Conservation (phyloP, 1,284 basidiomycete genomes). For the Macrocystidia cucumis region DNA sequence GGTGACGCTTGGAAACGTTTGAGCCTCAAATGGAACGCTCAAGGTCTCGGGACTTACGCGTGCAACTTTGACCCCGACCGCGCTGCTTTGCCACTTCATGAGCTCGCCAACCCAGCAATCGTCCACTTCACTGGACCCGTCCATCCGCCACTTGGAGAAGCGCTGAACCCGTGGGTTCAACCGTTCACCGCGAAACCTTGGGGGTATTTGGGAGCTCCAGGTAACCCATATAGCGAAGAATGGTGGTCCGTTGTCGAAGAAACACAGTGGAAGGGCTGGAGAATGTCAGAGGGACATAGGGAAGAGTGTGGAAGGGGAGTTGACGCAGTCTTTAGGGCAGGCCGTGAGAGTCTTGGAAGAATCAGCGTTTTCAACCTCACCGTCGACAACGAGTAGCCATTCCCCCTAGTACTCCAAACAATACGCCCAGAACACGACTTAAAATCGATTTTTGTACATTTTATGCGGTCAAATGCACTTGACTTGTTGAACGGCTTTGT, state of each 20-base stretch:
- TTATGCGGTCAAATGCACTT: too few species aligned
- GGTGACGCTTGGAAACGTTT: conserved; percentile 30
- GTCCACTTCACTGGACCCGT: conserved; percentile 55
- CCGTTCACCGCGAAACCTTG: conserved; percentile 50
- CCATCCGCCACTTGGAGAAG: conserved; percentile 33
- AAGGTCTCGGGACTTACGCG: conserved; percentile 50
- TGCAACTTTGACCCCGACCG: conserved; percentile 25
- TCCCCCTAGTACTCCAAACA: too few species aligned
- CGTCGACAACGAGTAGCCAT: too few species aligned
- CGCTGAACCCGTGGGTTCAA: conserved; percentile 44
- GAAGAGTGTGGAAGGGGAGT: not conserved
- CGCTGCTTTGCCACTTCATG: conserved; percentile 19
- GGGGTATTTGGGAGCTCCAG: conserved; percentile 47
- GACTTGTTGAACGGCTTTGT: too few species aligned
- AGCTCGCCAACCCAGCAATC: conserved; percentile 34
- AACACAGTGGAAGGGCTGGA: conserved; percentile 34
- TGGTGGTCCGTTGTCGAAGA: conserved; percentile 39
- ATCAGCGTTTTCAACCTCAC: too few species aligned
- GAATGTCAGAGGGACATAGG: not conserved
- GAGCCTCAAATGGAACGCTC: conserved; percentile 43
- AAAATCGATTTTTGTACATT: too few species aligned
- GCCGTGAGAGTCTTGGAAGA: too few species aligned
- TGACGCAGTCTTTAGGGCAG: too few species aligned
- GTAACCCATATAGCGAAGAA: conserved; percentile 38
- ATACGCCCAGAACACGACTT: too few species aligned